Conservation (phyloP, 768 basidiomycete species). For the Tylopilus vinaceipallidus region DNA sequence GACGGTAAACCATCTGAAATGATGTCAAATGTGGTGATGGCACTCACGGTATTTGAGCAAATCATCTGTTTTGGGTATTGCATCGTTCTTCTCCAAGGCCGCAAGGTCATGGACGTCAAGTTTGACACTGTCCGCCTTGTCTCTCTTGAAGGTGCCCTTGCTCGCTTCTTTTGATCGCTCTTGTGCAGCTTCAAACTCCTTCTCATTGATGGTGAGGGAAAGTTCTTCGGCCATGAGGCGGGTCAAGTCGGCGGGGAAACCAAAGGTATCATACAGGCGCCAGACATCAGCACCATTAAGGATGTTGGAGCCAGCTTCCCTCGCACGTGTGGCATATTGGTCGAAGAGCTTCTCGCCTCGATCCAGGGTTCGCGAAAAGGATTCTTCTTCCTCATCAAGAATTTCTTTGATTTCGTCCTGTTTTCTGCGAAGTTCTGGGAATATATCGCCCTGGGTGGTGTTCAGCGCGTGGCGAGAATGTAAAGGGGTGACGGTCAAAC, state of each 20-base stretch:
- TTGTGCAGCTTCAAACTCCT: conserved; percentile 88
- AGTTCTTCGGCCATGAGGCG: conserved; percentile 96
- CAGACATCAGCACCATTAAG: conserved; percentile 93
- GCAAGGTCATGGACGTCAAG: conserved; percentile 96
- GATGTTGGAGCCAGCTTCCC: conserved; percentile 56
- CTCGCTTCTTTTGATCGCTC: conserved; percentile 87
- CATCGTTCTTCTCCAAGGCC: conserved; percentile 70
- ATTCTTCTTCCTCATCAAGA: conserved; percentile 95
- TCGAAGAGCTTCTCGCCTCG: conserved; percentile 96
- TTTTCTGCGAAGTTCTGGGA: conserved; percentile 90
- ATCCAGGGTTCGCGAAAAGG: conserved; percentile 95
- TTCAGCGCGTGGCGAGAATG: conserved; percentile 7
- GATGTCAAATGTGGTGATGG: neutral
- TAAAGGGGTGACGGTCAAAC: conserved; percentile 39
- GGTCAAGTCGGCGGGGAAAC: conserved; percentile 96
- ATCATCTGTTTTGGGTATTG: conserved; percentile 91
- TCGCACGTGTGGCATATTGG: conserved; percentile 71
- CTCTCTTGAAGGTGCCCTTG: conserved; percentile 78
- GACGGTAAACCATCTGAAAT: no score
- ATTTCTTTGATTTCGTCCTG: conserved; percentile 88
- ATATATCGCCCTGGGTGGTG: conserved; percentile 64
- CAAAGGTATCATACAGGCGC: conserved; percentile 97
- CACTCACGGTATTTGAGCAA: conserved; percentile 83
- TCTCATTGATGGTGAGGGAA: conserved; percentile 78
- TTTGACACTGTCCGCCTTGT: conserved; percentile 66